Conservation (phyloP, 108 stramenopile genomes). For the Pseudonitzschia pungens region DNA sequence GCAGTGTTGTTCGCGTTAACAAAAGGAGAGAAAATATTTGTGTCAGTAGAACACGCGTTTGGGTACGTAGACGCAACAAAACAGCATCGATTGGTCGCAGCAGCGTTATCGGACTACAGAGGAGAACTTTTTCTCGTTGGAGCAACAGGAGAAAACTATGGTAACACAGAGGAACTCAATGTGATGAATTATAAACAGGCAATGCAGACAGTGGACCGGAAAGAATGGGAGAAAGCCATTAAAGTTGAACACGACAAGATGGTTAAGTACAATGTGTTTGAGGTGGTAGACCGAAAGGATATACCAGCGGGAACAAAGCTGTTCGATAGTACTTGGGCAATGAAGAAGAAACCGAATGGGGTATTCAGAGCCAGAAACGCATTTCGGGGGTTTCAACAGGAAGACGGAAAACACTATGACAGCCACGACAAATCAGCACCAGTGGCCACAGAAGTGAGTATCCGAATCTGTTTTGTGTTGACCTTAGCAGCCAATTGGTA, state of each 20-base stretch:
- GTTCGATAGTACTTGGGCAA: slow-evolving; percentile 41
- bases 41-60: too few relatives aligned
- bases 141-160: slow-evolving; percentile 1
- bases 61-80: too few relatives aligned
- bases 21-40: background rate
- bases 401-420: too few relatives aligned
- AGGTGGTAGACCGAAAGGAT: slow-evolving; percentile 8
- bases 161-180: background rate
- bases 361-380: slow-evolving; percentile 28
- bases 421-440: slow-evolving; percentile 32
- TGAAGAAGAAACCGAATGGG: slow-evolving; percentile 52
- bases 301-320: slow-evolving; percentile 39
- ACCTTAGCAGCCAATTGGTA: slow-evolving; percentile 35
- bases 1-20: background rate
- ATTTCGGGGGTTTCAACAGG: too few relatives aligned
- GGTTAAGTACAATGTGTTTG: too few relatives aligned
- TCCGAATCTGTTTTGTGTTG: slow-evolving; percentile 25
- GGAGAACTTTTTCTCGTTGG: background rate
- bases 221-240: too few relatives aligned
- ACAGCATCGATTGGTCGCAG: background rate
- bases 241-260: too few relatives aligned
- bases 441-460: slow-evolving; percentile 31
- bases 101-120: background rate
- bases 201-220: too few relatives aligned
- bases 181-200: too few relatives aligned